Percentiles rank a stretch among this genome's conserved stretches.
phyloP scores from a whole-genome alignment of 441 rosid genomes.

The Erodium texanum region DNA sequence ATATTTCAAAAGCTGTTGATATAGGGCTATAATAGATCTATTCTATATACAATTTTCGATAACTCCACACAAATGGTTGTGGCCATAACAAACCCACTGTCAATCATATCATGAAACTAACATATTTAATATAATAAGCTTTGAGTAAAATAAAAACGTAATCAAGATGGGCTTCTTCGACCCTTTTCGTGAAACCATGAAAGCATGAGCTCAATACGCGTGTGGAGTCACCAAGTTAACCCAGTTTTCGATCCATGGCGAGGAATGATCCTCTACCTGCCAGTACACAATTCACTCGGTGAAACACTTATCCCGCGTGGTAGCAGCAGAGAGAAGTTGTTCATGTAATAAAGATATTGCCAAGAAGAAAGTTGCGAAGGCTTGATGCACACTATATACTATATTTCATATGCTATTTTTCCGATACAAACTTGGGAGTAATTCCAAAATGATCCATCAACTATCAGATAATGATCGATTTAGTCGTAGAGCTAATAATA shows the following conservation, averaged over 20 bases:
- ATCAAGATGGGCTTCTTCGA: not conserved
- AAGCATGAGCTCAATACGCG: not conserved
- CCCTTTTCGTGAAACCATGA: not conserved
- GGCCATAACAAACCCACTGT: not conserved
- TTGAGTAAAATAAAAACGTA: not conserved
- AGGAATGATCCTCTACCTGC: not conserved
- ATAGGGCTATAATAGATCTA: no score
- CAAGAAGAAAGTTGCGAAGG: not conserved
- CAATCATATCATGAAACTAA: not conserved
- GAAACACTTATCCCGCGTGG: not conserved
- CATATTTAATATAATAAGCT: not conserved
- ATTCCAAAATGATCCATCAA: not conserved
- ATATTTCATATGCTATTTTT: not conserved
- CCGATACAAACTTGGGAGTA: not conserved
- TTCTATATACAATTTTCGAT: no score
- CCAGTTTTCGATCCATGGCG: not conserved
- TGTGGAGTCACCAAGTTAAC: not conserved
- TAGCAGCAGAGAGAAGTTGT: not conserved
- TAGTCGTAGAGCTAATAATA: no score
- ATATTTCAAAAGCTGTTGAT: no score
- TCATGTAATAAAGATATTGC: not conserved
- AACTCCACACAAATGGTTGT: no score
- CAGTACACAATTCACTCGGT: not conserved
- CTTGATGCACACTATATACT: no score
- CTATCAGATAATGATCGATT: not conserved